Base-by-base conservation (phyloP, 192 early-diverging fungal genomes). In the Diversispora epigaea region DNA sequence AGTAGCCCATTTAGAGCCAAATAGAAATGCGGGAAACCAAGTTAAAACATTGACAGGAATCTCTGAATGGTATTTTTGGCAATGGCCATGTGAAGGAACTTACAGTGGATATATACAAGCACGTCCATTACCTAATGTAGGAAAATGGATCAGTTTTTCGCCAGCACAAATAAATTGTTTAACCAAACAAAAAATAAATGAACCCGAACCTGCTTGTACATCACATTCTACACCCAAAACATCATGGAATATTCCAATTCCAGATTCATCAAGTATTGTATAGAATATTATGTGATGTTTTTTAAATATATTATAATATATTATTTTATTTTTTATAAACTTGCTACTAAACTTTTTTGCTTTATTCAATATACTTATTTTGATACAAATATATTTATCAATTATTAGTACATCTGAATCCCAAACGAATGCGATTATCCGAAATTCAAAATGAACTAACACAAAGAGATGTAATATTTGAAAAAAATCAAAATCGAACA, bases 341-440 rank as follows among this genome's bases (percentile, higher is more conserved):
- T n/a, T n/a, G n/a, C n/a, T n/a, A n/a, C n/a, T n/a, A n/a, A n/a
- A n/a, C n/a, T n/a, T n/a, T n/a, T n/a, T n/a, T n/a, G n/a, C n/a
- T n/a, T n/a, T n/a, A n/a, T n/a, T n/a, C n/a, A n/a, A n/a, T n/a
- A n/a, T n/a, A n/a, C n/a, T n/a, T n/a, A n/a, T n/a, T n/a, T n/a
- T n/a, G n/a, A n/a, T n/a, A n/a, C n/a, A n/a, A n/a, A n/a, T 17
- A 17, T 14, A 56, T 15, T 15, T 56, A 19, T 56, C 55, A 56
- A 56, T 56, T 56, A 56, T 17, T 56, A 56, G 55, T 56, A 56
- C 17, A 56, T 56, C n/a, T 56, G 17, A 56, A 56, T 56, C 55
- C 55, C 6, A 17, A 56, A 56, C n/a, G 55, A 4, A 56, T 56
- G 55, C 9, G 55, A 56, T 56, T 56, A 56, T 56, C 55, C 6